phyloP scores from a whole-genome alignment of 179 eudicot species.

The Silene noctiflora region DNA sequence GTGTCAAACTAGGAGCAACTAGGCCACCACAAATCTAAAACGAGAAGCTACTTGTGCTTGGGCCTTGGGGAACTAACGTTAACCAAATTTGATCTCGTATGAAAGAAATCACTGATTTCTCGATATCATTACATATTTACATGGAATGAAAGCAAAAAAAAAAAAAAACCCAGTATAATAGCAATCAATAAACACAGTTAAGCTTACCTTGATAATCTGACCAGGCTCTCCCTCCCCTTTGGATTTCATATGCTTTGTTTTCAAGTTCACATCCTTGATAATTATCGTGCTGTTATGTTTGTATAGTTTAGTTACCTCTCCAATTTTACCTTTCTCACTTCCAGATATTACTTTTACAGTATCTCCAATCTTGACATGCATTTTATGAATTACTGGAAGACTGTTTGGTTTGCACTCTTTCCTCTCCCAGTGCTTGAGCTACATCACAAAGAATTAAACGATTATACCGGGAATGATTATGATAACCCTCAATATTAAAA shows the following conservation, averaged over 20 bases:
- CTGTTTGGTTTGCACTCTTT: slow-evolving; percentile 95
- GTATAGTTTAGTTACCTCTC: slow-evolving; percentile 61
- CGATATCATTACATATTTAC: not conserved
- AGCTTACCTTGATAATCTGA: slow-evolving; percentile 71
- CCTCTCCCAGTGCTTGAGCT: slow-evolving; percentile 93
- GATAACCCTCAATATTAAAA: not conserved
- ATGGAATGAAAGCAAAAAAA: slow-evolving; percentile 2
- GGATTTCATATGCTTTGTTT: slow-evolving; percentile 87
- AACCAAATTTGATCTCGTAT: not conserved
- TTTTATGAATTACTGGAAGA: slow-evolving; percentile 75
- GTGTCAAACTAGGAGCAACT: no score
- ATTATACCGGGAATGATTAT: slow-evolving; percentile 1
- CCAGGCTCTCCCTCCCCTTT: slow-evolving; percentile 76
- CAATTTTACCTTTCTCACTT: slow-evolving; percentile 79
- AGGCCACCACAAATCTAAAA: not conserved
- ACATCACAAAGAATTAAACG: slow-evolving; percentile 21
- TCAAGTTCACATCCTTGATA: slow-evolving; percentile 74
- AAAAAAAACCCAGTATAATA: not conserved
- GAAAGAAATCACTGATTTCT: not conserved
- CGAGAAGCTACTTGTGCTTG: not conserved
- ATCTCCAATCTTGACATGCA: slow-evolving; percentile 93
- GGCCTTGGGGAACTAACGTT: not conserved
- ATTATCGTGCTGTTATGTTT: slow-evolving; percentile 80
- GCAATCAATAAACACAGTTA: not conserved
- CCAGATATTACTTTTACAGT: slow-evolving; percentile 94